phyloP scores from a whole-genome alignment of 2,329 filamentous ascomycete genomes.

The Fusarium robinianum region DNA sequence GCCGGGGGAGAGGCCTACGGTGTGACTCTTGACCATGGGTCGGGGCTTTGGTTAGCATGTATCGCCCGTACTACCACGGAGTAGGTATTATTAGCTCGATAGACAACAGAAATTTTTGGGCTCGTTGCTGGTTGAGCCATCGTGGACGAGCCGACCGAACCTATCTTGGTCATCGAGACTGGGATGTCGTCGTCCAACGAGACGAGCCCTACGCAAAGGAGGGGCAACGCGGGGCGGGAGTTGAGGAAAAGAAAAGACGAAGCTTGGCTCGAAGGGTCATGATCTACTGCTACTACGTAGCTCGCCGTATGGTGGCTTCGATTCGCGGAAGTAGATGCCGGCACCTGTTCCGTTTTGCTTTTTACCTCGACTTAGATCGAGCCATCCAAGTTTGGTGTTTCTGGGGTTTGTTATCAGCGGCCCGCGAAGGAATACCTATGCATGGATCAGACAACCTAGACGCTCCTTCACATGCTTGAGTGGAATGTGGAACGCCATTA shows the following conservation, averaged over 20 bases:
- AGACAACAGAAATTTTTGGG: constrained; percentile 10
- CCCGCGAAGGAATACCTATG: neutral
- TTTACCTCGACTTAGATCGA: no score
- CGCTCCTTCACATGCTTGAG: no score
- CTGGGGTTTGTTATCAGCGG: constrained; percentile 20
- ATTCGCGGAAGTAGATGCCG: constrained; percentile 28
- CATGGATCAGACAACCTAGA: no score
- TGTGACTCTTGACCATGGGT: constrained; percentile 33
- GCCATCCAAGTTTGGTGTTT: constrained; percentile 30
- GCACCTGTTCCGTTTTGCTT: constrained; percentile 29
- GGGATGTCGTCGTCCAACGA: no score
- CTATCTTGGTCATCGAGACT: no score
- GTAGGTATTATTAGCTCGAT: constrained; percentile 16
- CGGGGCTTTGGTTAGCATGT: constrained; percentile 24
- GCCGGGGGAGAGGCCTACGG: constrained; percentile 29
- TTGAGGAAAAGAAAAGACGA: constrained; percentile 12
- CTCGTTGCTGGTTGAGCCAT: no score
- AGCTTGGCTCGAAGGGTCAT: constrained; percentile 3
- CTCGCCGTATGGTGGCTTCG: constrained; percentile 8
- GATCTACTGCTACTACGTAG: no score
- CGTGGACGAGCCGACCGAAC: no score
- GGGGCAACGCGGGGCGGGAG: no score
- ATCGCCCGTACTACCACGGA: constrained; percentile 25
- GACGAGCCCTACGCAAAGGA: no score
- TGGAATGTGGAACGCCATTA: no score